These are phyloP conservation scores for Tolypocladium capitatum DNA, from an alignment of 2,329 filamentous ascomycete genomes.

Conservation along the genomic window DNA sequence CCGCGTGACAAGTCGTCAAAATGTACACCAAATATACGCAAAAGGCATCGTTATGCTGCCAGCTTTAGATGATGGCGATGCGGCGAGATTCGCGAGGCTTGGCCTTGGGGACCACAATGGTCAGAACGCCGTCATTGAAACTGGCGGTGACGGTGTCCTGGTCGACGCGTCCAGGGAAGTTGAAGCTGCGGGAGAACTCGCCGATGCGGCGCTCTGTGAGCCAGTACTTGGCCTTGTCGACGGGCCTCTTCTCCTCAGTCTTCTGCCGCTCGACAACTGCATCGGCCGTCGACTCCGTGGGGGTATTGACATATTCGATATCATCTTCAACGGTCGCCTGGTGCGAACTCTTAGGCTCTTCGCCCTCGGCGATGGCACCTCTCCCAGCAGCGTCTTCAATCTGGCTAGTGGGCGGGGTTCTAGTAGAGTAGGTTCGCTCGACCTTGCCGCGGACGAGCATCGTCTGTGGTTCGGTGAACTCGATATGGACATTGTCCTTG, in stretches of 20 bases:
- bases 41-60: not conserved
- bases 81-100: conserved; percentile 43
- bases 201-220: conserved; percentile 52
- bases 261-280: conserved; percentile 12
- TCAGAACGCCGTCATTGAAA: conserved; percentile 54
- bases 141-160: conserved; percentile 46
- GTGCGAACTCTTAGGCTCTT: conserved; percentile 28
- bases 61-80: conserved; percentile 37
- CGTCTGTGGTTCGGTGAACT: conserved; percentile 66
- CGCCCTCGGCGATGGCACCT: conserved; percentile 27
- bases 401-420: conserved; percentile 32
- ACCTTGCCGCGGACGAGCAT: conserved; percentile 56
- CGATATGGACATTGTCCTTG: conserved; percentile 61
- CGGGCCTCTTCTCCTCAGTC: conserved; percentile 13
- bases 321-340: conserved; percentile 56
- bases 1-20: not conserved
- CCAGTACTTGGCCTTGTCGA: conserved; percentile 52
- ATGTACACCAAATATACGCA: too few species aligned
- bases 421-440: conserved; percentile 49
- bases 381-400: conserved; percentile 28
- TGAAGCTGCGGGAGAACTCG: conserved; percentile 55
- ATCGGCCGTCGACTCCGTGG: conserved; percentile 10
- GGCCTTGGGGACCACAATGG: conserved; percentile 51
- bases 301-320: conserved; percentile 16
- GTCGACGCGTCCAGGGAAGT: conserved; percentile 52